phyloP scores from a whole-genome alignment of 78 protist genomes.

The Capsaspora owczarzaki region DNA sequence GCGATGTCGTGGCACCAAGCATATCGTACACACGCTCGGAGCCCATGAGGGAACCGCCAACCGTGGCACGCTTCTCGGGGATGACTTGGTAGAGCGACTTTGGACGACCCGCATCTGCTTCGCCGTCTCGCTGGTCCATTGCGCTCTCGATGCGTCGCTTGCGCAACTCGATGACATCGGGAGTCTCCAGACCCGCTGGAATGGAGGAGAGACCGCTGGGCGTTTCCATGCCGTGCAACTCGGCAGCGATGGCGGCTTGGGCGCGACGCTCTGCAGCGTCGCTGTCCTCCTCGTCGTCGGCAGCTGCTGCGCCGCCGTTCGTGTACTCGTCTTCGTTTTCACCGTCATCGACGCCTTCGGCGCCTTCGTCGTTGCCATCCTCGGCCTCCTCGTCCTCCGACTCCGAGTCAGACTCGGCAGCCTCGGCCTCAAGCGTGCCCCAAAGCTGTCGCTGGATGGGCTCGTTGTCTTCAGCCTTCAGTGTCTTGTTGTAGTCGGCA shows the following conservation, averaged over 20 bases:
- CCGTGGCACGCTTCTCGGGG: conserved; percentile 1
- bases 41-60: background rate
- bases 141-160: conserved; percentile 2
- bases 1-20: background rate
- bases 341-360: background rate
- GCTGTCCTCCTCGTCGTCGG: background rate
- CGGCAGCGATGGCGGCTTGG: background rate
- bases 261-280: too few relatives aligned
- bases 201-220: conserved; percentile 8
- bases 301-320: too few relatives aligned
- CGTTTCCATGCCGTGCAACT: background rate
- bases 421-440: conserved; percentile 57
- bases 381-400: conserved; percentile 56
- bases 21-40: conserved; percentile 8
- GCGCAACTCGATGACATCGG: conserved; percentile 16
- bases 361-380: conserved; percentile 6
- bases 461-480: conserved; percentile 9
- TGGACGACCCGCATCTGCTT: too few relatives aligned
- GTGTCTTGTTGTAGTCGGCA: background rate
- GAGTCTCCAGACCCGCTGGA: conserved; percentile 8
- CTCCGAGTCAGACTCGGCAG: conserved; percentile 50
- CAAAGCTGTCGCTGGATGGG: conserved; percentile 18
- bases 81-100: conserved; percentile 12
- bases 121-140: background rate
- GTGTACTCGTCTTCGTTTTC: background rate